These are phyloP conservation scores for Penicillium sp. DNA, from an alignment of 2,329 filamentous ascomycete species.

Conservation along the genomic window DNA sequence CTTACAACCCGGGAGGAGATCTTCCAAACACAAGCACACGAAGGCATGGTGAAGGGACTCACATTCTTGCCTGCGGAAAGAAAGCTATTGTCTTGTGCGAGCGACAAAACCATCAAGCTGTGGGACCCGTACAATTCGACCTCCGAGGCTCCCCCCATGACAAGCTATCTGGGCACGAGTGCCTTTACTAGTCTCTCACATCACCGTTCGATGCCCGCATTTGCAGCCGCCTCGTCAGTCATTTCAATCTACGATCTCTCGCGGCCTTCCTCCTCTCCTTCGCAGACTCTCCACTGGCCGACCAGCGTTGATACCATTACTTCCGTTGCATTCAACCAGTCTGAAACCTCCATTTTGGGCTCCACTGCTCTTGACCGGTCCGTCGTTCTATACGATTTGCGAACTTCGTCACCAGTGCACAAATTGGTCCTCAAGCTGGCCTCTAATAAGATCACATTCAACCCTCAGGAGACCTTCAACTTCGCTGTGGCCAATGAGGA, in stretches of 20 bases:
- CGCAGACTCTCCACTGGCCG: conserved; percentile 83
- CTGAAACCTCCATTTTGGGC: conserved; percentile 86
- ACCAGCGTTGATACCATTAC: conserved; percentile 88
- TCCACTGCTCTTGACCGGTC: conserved; percentile 83
- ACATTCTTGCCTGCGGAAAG: conserved; percentile 84
- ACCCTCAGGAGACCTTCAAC: conserved; percentile 96
- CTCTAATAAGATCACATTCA: conserved; percentile 84
- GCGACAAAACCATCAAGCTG: conserved; percentile 83
- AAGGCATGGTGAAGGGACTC: conserved; percentile 82
- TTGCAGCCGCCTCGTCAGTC: conserved; percentile 72
- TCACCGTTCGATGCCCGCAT: conserved; percentile 74
- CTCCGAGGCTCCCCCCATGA: conserved; percentile 67
- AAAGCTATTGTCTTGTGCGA: conserved; percentile 82
- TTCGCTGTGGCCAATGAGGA: conserved; percentile 92
- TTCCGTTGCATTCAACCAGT: conserved; percentile 84
- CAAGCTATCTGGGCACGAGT: conserved; percentile 79
- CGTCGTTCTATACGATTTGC: conserved; percentile 86
- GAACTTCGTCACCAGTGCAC: conserved; percentile 78
- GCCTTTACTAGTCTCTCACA: conserved; percentile 83
- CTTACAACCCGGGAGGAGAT: conserved; percentile 69
- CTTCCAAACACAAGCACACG: conserved; percentile 79
- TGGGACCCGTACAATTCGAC: conserved; percentile 83
- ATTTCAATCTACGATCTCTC: conserved; percentile 90
- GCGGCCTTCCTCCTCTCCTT: conserved; percentile 71
- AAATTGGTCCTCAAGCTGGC: conserved; percentile 80